Evolutionary conservation across 139 green algal species (phyloP).

Genomic region (Chlorokybus atmophyticus): DNA sequence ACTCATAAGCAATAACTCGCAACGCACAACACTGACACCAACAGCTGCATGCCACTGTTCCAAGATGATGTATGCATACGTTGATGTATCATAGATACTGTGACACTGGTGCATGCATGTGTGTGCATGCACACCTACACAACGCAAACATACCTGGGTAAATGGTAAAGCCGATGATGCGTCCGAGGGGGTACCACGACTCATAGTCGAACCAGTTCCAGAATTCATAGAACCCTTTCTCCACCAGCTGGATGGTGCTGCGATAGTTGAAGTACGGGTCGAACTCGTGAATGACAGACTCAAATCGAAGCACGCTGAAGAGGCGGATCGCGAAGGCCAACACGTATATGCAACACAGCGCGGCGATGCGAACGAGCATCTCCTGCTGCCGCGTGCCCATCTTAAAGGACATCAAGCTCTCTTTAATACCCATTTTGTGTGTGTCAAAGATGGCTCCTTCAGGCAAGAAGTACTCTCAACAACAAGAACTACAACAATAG

Average conservation of each 20-base stretch:
- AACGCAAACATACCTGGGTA: slow-evolving; percentile 64
- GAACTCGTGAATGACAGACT: slow-evolving; percentile 62
- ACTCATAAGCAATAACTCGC: too few species aligned
- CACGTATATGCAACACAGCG: slow-evolving; percentile 39
- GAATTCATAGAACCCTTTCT: slow-evolving; percentile 49
- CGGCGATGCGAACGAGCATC: slow-evolving; percentile 31
- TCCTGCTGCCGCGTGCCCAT: slow-evolving; percentile 31
- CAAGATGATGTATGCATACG: too few species aligned
- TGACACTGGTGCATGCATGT: too few species aligned
- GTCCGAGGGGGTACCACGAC: slow-evolving; percentile 57
- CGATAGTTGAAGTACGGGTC: slow-evolving; percentile 67
- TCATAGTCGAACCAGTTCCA: slow-evolving; percentile 61
- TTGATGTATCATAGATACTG: too few species aligned
- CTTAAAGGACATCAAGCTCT: neutral
- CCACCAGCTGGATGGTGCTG: slow-evolving; percentile 42
- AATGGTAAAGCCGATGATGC: slow-evolving; percentile 56
- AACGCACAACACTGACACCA: too few species aligned
- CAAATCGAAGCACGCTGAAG: slow-evolving; percentile 44
- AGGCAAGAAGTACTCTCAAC: too few species aligned
- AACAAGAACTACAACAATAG: too few species aligned
- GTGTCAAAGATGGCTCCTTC: too few species aligned
- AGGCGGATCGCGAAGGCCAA: slow-evolving; percentile 46
- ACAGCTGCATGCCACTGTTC: too few species aligned
- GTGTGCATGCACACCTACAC: too few species aligned
- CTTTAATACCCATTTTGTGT: too few species aligned